phyloP scores from a whole-genome alignment of 306 rosid species.

The Medicago truncatula region DNA sequence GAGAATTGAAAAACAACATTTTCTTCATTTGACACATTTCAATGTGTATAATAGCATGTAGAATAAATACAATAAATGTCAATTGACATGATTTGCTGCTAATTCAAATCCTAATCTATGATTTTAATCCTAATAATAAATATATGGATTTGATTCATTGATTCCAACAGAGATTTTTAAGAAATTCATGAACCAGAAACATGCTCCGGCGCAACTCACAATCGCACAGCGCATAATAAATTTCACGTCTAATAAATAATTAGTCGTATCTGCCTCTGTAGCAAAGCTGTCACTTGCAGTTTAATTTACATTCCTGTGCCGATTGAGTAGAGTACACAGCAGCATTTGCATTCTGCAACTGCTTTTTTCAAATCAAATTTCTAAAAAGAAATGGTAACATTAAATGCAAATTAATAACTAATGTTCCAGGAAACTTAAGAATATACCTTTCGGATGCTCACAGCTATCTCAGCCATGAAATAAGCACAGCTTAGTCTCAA shows the following conservation, averaged over 20 bases:
- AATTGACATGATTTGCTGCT: neutral
- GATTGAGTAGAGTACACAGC: conserved; percentile 28
- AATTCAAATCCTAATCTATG: neutral
- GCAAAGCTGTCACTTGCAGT: conserved; percentile 31
- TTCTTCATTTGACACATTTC: conserved; percentile 12
- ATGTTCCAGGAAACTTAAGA: conserved; percentile 36
- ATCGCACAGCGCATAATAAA: neutral
- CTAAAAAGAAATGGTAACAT: conserved; percentile 17
- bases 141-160: neutral
- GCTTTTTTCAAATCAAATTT: conserved; percentile 34
- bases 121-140: conserved; percentile 5
- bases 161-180: neutral
- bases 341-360: conserved; percentile 28
- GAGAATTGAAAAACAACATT: neutral
- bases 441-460: conserved; percentile 90
- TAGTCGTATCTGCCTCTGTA: neutral
- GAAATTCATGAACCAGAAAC: neutral
- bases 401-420: conserved; percentile 28
- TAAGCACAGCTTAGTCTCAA: conserved; percentile 75
- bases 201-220: neutral
- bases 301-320: conserved; percentile 13
- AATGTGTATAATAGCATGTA: neutral
- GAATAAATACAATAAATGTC: neutral
- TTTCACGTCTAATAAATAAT: neutral
- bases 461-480: conserved; percentile 89